Evolutionary conservation across 371 early-diverging fungal genomes (phyloP).

Genomic region (Synchytrium microbalum): DNA sequence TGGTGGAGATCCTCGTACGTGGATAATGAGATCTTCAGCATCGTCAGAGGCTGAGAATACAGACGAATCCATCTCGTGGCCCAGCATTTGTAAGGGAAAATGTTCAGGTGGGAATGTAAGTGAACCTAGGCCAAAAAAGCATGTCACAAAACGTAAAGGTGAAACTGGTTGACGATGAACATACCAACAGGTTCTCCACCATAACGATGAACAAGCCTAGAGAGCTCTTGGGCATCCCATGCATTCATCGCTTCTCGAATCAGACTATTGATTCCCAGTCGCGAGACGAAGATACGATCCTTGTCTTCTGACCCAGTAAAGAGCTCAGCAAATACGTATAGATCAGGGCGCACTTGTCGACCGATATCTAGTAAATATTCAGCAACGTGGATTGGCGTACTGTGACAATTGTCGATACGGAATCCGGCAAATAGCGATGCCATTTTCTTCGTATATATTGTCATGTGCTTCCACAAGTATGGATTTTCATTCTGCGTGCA

Average conservation of each 20-base stretch:
- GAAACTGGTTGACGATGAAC: constrained; percentile 1
- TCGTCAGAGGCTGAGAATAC: constrained; percentile 21
- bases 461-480: constrained; percentile 93
- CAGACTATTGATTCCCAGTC: constrained; percentile 89
- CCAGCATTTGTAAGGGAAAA: constrained; percentile 41
- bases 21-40: constrained; percentile 39
- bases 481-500: constrained; percentile 66
- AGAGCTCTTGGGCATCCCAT: constrained; percentile 85
- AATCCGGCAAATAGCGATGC: constrained; percentile 89
- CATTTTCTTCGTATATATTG: constrained; percentile 74
- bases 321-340: constrained; percentile 94
- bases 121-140: constrained; percentile 21
- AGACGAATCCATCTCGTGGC: constrained; percentile 28
- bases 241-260: constrained; percentile 97
- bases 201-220: constrained; percentile 76
- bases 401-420: constrained; percentile 97
- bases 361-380: constrained; percentile 85
- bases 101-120: constrained; percentile 34
- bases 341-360: constrained; percentile 70
- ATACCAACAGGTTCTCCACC: constrained; percentile 72
- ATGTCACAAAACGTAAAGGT: neutral
- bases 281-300: constrained; percentile 80
- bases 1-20: constrained; percentile 53
- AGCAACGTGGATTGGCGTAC: constrained; percentile 91
- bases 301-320: constrained; percentile 91